Evolutionary conservation across 2,329 filamentous ascomycete genomes (phyloP), one percentile per base, ranked within the genome.

Genomic region (Pseudocercospora musae): DNA sequence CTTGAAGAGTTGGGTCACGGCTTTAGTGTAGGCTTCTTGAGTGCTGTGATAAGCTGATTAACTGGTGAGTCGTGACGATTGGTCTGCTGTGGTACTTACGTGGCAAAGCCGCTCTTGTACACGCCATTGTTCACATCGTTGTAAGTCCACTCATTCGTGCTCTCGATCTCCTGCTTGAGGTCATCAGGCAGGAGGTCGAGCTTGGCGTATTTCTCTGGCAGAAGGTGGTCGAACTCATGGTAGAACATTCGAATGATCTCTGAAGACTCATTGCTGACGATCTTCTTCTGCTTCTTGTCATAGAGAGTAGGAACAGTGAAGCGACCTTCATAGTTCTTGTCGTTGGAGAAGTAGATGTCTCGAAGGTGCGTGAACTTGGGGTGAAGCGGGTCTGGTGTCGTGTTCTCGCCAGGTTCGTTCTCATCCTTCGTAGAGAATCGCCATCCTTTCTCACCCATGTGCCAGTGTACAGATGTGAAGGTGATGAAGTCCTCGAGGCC

Each of bases 241-340:
- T 90, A 90, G 65, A 97, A 81, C 90, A 96, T 96, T 73, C 93
- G 88, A 75, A 96, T 87, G 74, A 97, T 96, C 79, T 97, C 93
- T 68, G 88, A 88, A 76, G 89, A 92, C 83, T 96, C 93, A 69
- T 97, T 97, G 84, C 84, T 95, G 65, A 96, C 92, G 72, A 96
- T 96, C 33, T 81, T 85, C 71, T 87, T 84, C 57, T 81, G 78
- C 79, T 89, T 87, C 78, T 86, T 91, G 78, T 96, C 91, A 79
- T 89, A 96, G 59, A 97, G 82, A 2, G 91, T 89, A 0, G 93
- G 93, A 15, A 97, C 93, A 0, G 93, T 96, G 76, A 93, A 96
- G 11, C 93, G 85, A 0, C 90, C 92, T 2, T 80, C 75, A 72
- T 94, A 97, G 59, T 89, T 79, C 0, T 85, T 82, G 70, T 94